Conservation (phyloP, 768 basidiomycete genomes). For the Dioszegia crocea region DNA sequence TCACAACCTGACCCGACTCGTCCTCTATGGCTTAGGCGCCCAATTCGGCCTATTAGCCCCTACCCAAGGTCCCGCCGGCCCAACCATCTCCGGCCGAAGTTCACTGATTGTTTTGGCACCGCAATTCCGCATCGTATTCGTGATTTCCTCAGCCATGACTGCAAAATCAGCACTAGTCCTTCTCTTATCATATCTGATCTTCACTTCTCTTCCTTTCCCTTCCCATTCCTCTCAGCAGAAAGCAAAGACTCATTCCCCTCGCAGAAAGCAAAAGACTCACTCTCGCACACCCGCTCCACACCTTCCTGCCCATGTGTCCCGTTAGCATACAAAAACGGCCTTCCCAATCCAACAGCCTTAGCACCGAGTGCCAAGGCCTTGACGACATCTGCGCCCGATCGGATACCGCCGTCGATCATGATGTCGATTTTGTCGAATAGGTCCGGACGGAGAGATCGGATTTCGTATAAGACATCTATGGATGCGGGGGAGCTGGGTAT, state of each 20-base stretch:
- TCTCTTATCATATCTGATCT: no score
- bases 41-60: slow-evolving; percentile 29
- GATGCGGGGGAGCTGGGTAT: slow-evolving; percentile 46
- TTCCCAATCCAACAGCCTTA: slow-evolving; percentile 50
- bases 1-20: not conserved
- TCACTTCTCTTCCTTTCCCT: no score
- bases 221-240: no score
- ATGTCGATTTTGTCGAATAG: slow-evolving; percentile 56
- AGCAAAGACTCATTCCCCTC: no score
- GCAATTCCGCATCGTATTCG: slow-evolving; percentile 44
- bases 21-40: not conserved
- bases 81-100: slow-evolving; percentile 48
- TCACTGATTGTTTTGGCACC: slow-evolving; percentile 38
- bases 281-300: slow-evolving; percentile 40
- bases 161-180: slow-evolving; percentile 1
- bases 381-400: slow-evolving; percentile 79
- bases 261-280: slow-evolving; percentile 46
- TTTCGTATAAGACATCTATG: slow-evolving; percentile 63
- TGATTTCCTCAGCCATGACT: slow-evolving; percentile 46
- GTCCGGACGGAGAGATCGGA: slow-evolving; percentile 71
- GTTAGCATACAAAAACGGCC: slow-evolving; percentile 52
- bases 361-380: slow-evolving; percentile 75
- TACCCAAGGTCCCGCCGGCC: slow-evolving; percentile 43
- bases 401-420: slow-evolving; percentile 80
- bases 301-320: slow-evolving; percentile 52